phyloP scores from a whole-genome alignment of 1,139 yeast species.

The Arxiozyma slooffiae region DNA sequence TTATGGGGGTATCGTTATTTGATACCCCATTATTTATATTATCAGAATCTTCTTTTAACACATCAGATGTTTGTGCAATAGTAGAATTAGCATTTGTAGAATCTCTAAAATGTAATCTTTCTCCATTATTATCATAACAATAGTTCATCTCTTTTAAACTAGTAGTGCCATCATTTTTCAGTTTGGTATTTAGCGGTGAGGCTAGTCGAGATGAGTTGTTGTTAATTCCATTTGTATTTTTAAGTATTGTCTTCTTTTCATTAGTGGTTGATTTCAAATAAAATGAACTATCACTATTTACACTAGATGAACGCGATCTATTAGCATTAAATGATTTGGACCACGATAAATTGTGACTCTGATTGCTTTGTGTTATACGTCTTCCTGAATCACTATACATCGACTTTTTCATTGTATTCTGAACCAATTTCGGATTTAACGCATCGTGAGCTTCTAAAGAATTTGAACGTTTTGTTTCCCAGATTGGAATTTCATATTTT shows the following conservation, averaged over 20 bases:
- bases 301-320: conserved; percentile 9
- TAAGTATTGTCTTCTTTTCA: not conserved
- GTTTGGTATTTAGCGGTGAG: not conserved
- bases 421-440: conserved; percentile 23
- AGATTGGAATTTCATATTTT: not conserved
- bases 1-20: too few species aligned
- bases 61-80: not conserved
- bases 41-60: not conserved
- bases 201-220: not conserved
- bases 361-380: conserved; percentile 1
- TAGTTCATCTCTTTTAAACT: not conserved
- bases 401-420: conserved; percentile 16
- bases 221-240: not conserved
- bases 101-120: conserved; percentile 2
- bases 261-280: not conserved
- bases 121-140: not conserved
- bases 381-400: conserved; percentile 5
- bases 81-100: not conserved
- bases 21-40: not conserved
- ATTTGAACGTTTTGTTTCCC: conserved; percentile 17
- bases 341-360: not conserved
- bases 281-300: conserved; percentile 1
- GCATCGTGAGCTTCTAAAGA: conserved; percentile 25
- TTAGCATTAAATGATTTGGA: conserved; percentile 2
- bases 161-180: not conserved